Conservation (phyloP, 805 yeast genomes). For the Barnettozyma vustinii region DNA sequence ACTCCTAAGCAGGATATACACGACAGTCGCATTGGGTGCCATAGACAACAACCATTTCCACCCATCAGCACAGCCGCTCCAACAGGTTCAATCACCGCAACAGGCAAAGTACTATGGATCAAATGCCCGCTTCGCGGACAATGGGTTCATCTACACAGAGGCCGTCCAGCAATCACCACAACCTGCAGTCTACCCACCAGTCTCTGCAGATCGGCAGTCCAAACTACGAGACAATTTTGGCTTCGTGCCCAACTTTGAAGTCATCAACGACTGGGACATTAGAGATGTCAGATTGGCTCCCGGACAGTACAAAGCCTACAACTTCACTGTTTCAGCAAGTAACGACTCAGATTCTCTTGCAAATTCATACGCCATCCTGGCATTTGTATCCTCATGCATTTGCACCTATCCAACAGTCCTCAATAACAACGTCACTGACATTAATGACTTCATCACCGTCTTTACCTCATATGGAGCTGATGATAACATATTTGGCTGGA, state of each 20-base stretch:
- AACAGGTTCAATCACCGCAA: not conserved
- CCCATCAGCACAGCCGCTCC: not conserved
- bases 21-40: not conserved
- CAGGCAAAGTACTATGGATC: not conserved
- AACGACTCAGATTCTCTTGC: not conserved
- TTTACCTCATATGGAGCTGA: constrained; percentile 6
- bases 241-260: constrained; percentile 9
- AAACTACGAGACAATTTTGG: constrained; percentile 3
- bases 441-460: constrained; percentile 1
- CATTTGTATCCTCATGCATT: constrained; percentile 10
- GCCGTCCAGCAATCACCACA: not conserved
- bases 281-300: constrained; percentile 14
- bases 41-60: not conserved
- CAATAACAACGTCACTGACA: not conserved
- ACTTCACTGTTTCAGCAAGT: constrained; percentile 12
- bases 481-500: not conserved
- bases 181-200: not conserved
- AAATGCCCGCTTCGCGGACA: not conserved
- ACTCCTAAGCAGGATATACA: not conserved
- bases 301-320: constrained; percentile 13
- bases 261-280: constrained; percentile 13
- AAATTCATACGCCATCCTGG: not conserved
- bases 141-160: constrained; percentile 1
- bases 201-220: not conserved
- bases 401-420: constrained; percentile 9